Evolutionary conservation across 805 yeast genomes (phyloP).

Genomic region (Candida bentonensis): DNA sequence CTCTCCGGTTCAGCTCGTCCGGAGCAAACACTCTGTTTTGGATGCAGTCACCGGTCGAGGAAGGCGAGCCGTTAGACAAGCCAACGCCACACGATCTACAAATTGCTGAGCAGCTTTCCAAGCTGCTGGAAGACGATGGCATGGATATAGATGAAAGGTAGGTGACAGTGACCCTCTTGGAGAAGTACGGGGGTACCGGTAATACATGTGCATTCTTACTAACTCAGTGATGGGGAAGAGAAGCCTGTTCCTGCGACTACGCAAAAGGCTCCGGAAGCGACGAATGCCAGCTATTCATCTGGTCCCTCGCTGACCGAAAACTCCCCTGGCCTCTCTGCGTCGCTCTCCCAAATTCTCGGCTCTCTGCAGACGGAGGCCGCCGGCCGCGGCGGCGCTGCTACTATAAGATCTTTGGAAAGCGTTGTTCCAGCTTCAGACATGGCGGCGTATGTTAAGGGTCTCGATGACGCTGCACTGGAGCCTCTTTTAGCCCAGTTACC

Average conservation of each 20-base stretch:
- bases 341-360: slow-evolving; percentile 3
- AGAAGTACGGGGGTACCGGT: too few relatives aligned
- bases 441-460: slow-evolving; percentile 21
- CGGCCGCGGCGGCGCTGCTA: slow-evolving; percentile 19
- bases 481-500: slow-evolving; percentile 30
- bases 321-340: slow-evolving; percentile 1
- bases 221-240: too few relatives aligned
- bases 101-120: slow-evolving; percentile 30
- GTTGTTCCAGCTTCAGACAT: slow-evolving; percentile 23
- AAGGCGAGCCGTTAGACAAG: slow-evolving; percentile 37
- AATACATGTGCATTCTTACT: too few relatives aligned
- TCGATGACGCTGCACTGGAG: slow-evolving; percentile 22
- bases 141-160: slow-evolving; percentile 24
- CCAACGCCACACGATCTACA: slow-evolving; percentile 46
- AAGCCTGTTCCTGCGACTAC: too few relatives aligned
- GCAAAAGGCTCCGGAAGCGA: too few relatives aligned
- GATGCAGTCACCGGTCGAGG: slow-evolving; percentile 61
- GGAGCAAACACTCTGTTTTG: slow-evolving; percentile 47
- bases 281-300: too few relatives aligned
- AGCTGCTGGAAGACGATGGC: slow-evolving; percentile 6
- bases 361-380: too few relatives aligned
- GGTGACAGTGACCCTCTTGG: too few relatives aligned
- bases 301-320: too few relatives aligned
- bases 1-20: slow-evolving; percentile 47
- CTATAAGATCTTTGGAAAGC: too few relatives aligned